Percentiles rank a stretch among this genome's conserved stretches.
These are phyloP conservation scores for Arthrobotrys musiformis DNA, from an alignment of 2,329 filamentous ascomycete species.

Conservation along the genomic window DNA sequence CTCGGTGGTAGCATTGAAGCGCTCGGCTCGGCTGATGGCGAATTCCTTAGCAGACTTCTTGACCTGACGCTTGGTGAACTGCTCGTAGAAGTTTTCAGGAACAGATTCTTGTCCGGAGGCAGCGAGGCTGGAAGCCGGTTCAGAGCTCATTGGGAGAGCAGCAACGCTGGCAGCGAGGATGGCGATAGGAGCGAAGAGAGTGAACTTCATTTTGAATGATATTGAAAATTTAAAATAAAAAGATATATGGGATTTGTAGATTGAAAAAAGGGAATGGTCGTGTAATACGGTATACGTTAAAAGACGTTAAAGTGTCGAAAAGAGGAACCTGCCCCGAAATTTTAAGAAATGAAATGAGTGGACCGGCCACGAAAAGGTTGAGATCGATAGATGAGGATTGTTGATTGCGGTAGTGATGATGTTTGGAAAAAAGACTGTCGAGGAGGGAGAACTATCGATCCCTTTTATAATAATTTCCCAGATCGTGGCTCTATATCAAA, in stretches of 20 bases:
- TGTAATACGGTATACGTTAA: slow-evolving; percentile 37
- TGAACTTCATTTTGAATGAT: slow-evolving; percentile 47
- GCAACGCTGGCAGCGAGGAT: slow-evolving; percentile 14
- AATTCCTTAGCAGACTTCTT: slow-evolving; percentile 27
- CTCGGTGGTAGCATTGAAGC: slow-evolving; percentile 31
- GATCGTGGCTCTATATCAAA: not conserved
- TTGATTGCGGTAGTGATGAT: slow-evolving; percentile 8
- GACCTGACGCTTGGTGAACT: slow-evolving; percentile 5
- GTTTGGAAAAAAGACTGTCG: slow-evolving; percentile 6
- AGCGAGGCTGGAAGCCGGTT: not conserved
- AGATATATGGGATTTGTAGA: not conserved
- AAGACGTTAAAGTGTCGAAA: slow-evolving; percentile 26
- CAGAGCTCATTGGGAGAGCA: not conserved
- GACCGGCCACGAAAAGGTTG: slow-evolving; percentile 29
- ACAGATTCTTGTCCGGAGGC: slow-evolving; percentile 1
- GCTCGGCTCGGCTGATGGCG: slow-evolving; percentile 20
- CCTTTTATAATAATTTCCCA: slow-evolving; percentile 24
- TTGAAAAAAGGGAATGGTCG: slow-evolving; percentile 13
- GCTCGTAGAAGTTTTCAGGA: slow-evolving; percentile 1
- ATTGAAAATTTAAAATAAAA: slow-evolving; percentile 6
- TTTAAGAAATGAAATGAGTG: slow-evolving; percentile 37
- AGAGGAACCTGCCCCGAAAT: slow-evolving; percentile 34
- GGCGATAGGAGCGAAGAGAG: slow-evolving; percentile 17
- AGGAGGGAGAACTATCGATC: not conserved
- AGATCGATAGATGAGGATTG: slow-evolving; percentile 26